Base-by-base conservation (phyloP, 2,329 filamentous ascomycete genomes). In the Colletotrichum neosansevieriae region DNA sequence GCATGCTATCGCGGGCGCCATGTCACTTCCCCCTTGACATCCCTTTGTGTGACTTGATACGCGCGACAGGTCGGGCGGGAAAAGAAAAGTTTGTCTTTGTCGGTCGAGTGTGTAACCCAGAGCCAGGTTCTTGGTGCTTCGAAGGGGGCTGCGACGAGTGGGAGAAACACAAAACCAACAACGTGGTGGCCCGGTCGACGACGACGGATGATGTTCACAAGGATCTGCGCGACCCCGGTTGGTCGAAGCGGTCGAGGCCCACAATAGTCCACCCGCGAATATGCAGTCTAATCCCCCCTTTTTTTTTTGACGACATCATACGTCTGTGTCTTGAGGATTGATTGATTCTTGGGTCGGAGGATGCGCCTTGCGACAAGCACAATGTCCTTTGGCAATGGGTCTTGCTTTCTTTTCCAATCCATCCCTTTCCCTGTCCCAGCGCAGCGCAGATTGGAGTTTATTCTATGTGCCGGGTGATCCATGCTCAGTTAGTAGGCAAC, bases 151-250 rank as follows among this genome's bases (percentile, higher is more conserved):
- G 47, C 34, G 12, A 47, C 24, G 53, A 17, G 65, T 47, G 49
- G 56, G 58, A 62, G 49, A 12, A 54, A 45, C 34, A 7, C 61
- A 53, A 60, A 63, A 64, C 53, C 47, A 54, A 67, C 38, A 67
- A 64, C 64, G 60, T 67, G 64, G 53, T 68, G 65, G 53, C 53
- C 54, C 24, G 32, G 54, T 65, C 53, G 61, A 38, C 60, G 36
- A 13, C 11, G 11, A 40, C 42, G 57, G 65, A 65, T 65, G 60
- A 68, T 68, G 54, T 68, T 68, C 65, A 65, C 65, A 64, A 54
- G 65, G 65, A 68, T 68, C 65, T 58, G 38, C 34, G 34, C 38
- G 17, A 42, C 34, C 65, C 53, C 53, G 60, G 65, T 54, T 58
- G 60, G 53, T 57, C 19, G 36, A 56, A 19, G 38, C 19, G 17